These are phyloP conservation scores for Amauroascus niger DNA, from an alignment of 2,329 filamentous ascomycete genomes.

Conservation along the genomic window DNA sequence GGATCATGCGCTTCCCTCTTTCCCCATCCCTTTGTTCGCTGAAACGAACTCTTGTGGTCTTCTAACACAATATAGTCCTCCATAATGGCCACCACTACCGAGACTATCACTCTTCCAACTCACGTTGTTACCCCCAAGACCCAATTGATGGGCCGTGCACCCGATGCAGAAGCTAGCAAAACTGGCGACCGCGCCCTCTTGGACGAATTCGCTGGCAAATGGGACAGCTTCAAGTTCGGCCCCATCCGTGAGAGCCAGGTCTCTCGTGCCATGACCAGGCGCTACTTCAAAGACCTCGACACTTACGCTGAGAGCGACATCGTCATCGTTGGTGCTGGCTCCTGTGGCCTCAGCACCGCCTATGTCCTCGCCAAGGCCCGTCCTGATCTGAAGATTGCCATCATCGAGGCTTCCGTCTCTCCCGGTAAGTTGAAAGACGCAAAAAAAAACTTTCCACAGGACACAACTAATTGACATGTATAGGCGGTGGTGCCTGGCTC, in stretches of 20 bases:
- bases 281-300: conserved; percentile 87
- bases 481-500: conserved; percentile 80
- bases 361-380: conserved; percentile 75
- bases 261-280: conserved; percentile 83
- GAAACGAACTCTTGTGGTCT: conserved; percentile 26
- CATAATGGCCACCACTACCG: conserved; percentile 61
- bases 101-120: conserved; percentile 33
- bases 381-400: conserved; percentile 82
- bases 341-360: conserved; percentile 74
- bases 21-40: conserved; percentile 21
- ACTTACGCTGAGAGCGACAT: conserved; percentile 85
- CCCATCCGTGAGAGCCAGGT: conserved; percentile 88
- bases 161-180: conserved; percentile 19
- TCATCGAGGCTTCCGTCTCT: conserved; percentile 78
- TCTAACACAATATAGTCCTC: conserved; percentile 25
- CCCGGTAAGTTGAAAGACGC: conserved; percentile 42
- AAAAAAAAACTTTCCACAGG: not conserved
- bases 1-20: conserved; percentile 74
- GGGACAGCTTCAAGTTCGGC: conserved; percentile 72
- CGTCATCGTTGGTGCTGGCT: conserved; percentile 85
- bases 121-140: conserved; percentile 29
- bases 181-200: conserved; percentile 46
- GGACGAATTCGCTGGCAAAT: conserved; percentile 61
- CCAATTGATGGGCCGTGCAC: conserved; percentile 39
- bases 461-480: not conserved